A percentile compares a stretch with the other conserved stretches of the same genome.
Evolutionary conservation across 768 basidiomycete genomes (phyloP).

Genomic region (Amanita subjunquillea): DNA sequence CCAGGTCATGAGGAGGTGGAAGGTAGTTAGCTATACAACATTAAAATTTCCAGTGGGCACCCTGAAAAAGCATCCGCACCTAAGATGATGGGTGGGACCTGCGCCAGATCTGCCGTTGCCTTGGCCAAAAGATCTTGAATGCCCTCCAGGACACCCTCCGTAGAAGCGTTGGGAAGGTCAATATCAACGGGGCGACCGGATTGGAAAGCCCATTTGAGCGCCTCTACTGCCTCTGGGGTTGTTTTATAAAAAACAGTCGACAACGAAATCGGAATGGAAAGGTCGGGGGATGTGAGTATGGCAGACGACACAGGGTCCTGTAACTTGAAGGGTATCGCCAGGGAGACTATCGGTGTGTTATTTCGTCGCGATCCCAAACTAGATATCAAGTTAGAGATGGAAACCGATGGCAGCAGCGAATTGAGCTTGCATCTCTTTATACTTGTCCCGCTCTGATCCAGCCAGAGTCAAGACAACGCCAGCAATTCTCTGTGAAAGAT

Average conservation of each 20-base stretch:
- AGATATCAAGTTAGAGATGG: neutral
- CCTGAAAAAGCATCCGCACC: constrained; percentile 33
- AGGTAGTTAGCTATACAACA: constrained; percentile 54
- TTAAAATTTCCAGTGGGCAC: neutral
- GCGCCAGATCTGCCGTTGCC: constrained; percentile 35
- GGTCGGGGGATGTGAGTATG: constrained; percentile 26
- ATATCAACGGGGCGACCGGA: constrained; percentile 60
- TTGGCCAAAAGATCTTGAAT: constrained; percentile 68
- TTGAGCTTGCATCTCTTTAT: constrained; percentile 36
- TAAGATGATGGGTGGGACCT: constrained; percentile 51
- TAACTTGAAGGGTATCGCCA: constrained; percentile 52
- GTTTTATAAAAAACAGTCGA: constrained; percentile 44
- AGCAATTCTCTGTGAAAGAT: constrained; percentile 31
- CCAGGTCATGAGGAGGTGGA: constrained; percentile 67
- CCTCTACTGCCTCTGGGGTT: constrained; percentile 39
- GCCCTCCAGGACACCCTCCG: constrained; percentile 44
- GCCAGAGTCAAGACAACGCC: constrained; percentile 51
- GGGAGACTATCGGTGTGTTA: constrained; percentile 36
- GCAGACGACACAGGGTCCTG: constrained; percentile 32
- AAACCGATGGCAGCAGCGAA: neutral
- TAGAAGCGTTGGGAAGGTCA: constrained; percentile 47
- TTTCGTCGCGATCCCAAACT: constrained; percentile 1
- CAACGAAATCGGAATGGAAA: constrained; percentile 38
- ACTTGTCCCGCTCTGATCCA: constrained; percentile 29
- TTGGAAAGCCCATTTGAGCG: constrained; percentile 56